Evolutionary conservation across 371 early-diverging fungal species (phyloP), one percentile per base, ranked within the genome.

Genomic region (Mucor indicus): DNA sequence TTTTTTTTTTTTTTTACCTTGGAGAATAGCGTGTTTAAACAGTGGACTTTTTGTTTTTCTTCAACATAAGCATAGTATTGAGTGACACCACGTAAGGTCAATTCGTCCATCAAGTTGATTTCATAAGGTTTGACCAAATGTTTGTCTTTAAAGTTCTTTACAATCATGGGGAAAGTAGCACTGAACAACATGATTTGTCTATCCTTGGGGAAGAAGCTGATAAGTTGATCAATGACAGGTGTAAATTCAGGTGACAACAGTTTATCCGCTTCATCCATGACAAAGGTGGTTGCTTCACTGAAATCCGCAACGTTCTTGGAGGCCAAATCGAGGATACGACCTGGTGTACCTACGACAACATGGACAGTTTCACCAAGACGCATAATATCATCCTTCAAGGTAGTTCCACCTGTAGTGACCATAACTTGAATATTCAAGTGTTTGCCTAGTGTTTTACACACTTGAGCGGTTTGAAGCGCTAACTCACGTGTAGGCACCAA

Each of bases 191-290:
- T 83, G 53, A 98, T 96, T 70, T 98, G 98, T 48, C 92, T 87
- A 33, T 87, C 75, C 25, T 79, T 72, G 13, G 92, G 90, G 62
- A 93, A 86, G 62, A 83, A 86, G 4, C 80, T 69, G 32, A 98
- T 82, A 48, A 98, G 67, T 63, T 95, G 88, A 69, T 96, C 95
- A 44, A 98, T 88, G 44, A 94, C 86, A 11, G 96, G 96, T 32
- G 91, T 89, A 67, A 96, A 98, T 69, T 96, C 98, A 30, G 93
- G 90, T 25, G 91, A 90, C 30, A 99, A 80, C 19, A 99, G 81
- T 74, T 98, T 98, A 67, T 99, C 99, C 4, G 98, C 98, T 62
- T 99, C 99, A 62, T 99, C 99, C 91, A 98, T 92, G 27, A 99
- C 90, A 62, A 98, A 83, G 21, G 90, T 88, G 12, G 79, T 64